Percentiles rank a stretch among this genome's conserved stretches.
Evolutionary conservation across 164 flowering plant genomes (phyloP).

Genomic region (Magnolia officinalis): DNA sequence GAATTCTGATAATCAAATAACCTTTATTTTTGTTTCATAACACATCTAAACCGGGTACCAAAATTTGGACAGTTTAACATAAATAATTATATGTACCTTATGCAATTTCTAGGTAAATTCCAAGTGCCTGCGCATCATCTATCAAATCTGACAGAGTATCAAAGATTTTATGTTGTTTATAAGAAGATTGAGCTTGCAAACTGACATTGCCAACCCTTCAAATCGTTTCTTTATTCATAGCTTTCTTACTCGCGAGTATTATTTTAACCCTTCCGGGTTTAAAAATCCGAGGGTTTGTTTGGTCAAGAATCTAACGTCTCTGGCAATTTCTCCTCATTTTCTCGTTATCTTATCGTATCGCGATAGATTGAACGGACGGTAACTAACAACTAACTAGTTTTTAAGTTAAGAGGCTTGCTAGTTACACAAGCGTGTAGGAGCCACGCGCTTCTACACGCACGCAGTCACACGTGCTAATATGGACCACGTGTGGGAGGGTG

Average conservation of each 20-base stretch:
- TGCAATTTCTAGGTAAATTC: neutral
- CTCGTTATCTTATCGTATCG: neutral
- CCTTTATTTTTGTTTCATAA: too few species aligned
- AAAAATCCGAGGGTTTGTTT: constrained; percentile 7
- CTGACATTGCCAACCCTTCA: constrained; percentile 19
- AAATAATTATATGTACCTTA: too few species aligned
- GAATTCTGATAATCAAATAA: too few species aligned
- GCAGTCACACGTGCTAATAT: neutral
- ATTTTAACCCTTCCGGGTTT: neutral
- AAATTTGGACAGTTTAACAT: too few species aligned
- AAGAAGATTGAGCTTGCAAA: constrained; percentile 13
- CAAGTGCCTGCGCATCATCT: neutral
- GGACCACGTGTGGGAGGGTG: neutral
- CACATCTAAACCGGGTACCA: too few species aligned
- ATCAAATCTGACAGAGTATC: neutral
- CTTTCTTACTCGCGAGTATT: neutral
- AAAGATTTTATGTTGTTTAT: neutral
- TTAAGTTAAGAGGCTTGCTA: neutral
- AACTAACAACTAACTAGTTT: neutral
- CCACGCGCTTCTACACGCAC: neutral
- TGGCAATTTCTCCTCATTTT: neutral
- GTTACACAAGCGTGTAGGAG: too few species aligned
- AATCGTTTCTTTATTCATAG: constrained; percentile 1
- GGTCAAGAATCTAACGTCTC: constrained; percentile 11
- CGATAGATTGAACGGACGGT: neutral